A percentile compares a stretch with the other conserved stretches of the same genome.
These are phyloP conservation scores for Arthrobotrys sphaeroides DNA, from an alignment of 2,329 filamentous ascomycete genomes.

Conservation along the genomic window DNA sequence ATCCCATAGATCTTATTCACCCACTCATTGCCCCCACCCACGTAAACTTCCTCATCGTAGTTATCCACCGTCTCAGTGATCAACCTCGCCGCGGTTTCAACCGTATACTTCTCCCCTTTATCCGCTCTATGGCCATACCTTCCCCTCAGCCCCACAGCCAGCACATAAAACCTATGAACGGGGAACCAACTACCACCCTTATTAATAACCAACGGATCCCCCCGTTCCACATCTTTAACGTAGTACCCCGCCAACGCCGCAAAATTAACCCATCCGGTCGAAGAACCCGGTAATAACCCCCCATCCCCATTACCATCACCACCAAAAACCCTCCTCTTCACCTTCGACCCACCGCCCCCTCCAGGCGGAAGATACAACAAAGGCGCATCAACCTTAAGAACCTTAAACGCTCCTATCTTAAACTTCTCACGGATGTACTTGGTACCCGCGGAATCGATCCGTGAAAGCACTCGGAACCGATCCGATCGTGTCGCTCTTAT, in stretches of 20 bases:
- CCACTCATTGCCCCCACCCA: not conserved
- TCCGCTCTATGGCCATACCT: not conserved
- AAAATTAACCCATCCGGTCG: not conserved
- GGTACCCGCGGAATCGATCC: not conserved
- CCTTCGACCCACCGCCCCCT: not conserved
- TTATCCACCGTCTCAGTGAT: not conserved
- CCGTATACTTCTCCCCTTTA: not conserved
- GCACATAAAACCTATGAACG: not conserved
- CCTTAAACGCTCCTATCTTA: not conserved
- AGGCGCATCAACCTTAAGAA: not conserved
- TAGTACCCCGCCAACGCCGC: not conserved
- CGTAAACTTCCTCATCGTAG: not conserved
- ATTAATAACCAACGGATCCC: not conserved
- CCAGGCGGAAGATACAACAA: not conserved
- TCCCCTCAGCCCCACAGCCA: not conserved
- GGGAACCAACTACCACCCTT: not conserved
- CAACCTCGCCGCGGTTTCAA: not conserved
- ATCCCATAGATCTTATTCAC: not conserved
- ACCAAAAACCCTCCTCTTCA: not conserved
- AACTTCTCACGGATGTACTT: not conserved
- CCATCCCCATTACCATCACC: not conserved
- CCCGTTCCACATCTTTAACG: not conserved
- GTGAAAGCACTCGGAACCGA: not conserved
- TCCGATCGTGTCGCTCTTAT: not conserved
- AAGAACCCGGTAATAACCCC: not conserved